phyloP scores from a whole-genome alignment of 495 filamentous ascomycete species.

The Haplographium delicatum region DNA sequence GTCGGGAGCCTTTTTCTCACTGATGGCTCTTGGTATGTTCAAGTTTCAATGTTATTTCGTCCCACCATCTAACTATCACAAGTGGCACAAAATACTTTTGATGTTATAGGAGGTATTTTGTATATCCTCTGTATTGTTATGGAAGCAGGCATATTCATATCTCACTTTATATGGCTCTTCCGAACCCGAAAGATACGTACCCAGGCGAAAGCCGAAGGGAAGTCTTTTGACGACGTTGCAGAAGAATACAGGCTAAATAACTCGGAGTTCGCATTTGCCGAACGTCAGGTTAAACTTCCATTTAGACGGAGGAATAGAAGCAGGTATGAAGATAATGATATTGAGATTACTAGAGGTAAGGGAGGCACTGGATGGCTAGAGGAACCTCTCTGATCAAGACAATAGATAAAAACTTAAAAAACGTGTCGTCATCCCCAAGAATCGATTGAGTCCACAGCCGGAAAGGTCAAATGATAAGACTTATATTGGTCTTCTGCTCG shows the following conservation, averaged over 20 bases:
- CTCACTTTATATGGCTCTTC: constrained; percentile 62
- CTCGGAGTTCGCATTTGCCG: constrained; percentile 36
- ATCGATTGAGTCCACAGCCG: too few relatives aligned
- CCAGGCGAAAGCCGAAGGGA: constrained; percentile 49
- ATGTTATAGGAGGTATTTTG: constrained; percentile 61
- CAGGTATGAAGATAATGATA: too few relatives aligned
- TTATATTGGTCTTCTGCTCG: too few relatives aligned
- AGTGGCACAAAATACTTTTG: constrained; percentile 66
- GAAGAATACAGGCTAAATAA: constrained; percentile 33
- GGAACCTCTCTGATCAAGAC: too few relatives aligned
- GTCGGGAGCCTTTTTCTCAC: constrained; percentile 67
- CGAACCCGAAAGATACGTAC: constrained; percentile 55
- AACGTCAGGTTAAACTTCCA: constrained; percentile 22
- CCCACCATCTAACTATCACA: neutral
- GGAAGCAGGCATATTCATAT: constrained; percentile 64
- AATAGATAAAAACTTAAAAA: too few relatives aligned
- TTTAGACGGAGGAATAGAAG: neutral
- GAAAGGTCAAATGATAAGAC: too few relatives aligned
- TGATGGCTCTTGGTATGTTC: constrained; percentile 59
- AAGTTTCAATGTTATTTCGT: neutral
- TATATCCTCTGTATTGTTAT: constrained; percentile 63
- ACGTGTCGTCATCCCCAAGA: too few relatives aligned
- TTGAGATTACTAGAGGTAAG: too few relatives aligned
- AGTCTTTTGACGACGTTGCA: constrained; percentile 61
- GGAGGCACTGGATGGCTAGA: too few relatives aligned